phyloP scores from a whole-genome alignment of 768 basidiomycete genomes.

The Lentinula lateritia region DNA sequence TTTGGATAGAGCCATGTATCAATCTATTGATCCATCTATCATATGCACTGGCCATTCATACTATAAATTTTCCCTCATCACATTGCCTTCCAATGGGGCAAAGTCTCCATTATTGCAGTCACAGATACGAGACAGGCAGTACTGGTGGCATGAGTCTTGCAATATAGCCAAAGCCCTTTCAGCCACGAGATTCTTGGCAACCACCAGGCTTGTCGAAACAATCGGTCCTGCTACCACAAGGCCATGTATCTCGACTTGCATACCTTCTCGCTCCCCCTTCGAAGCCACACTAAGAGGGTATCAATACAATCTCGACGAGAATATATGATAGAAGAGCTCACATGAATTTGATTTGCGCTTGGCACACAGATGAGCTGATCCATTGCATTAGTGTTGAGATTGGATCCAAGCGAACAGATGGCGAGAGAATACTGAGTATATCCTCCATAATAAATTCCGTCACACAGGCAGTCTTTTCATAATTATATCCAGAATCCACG shows the following conservation, averaged over 20 bases:
- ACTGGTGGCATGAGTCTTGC: conserved; percentile 38
- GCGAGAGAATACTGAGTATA: conserved; percentile 53
- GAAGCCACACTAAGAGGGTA: neutral
- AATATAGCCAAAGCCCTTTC: conserved; percentile 55
- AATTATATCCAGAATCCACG: conserved; percentile 72
- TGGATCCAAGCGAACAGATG: conserved; percentile 63
- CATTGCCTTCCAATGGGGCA: neutral
- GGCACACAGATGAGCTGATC: conserved; percentile 56
- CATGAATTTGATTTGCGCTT: conserved; percentile 36
- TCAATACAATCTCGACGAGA: neutral
- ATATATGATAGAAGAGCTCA: conserved; percentile 17
- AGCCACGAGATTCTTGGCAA: conserved; percentile 67
- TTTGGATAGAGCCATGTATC: too few relatives aligned
- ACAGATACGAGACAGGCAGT: conserved; percentile 38
- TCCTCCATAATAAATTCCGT: conserved; percentile 63
- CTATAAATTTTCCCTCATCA: too few relatives aligned
- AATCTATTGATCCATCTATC: too few relatives aligned
- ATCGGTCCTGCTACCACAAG: conserved; percentile 54
- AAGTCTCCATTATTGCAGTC: conserved; percentile 22
- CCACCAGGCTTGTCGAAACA: conserved; percentile 44
- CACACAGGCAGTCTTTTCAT: conserved; percentile 59
- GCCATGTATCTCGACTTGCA: conserved; percentile 58
- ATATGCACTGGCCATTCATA: neutral
- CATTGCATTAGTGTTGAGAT: conserved; percentile 68
- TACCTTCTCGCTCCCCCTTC: conserved; percentile 30